Evolutionary conservation across 176 grass and related monocot genomes (phyloP), one percentile per base, ranked within the genome.

Genomic region (Poa pratensis): DNA sequence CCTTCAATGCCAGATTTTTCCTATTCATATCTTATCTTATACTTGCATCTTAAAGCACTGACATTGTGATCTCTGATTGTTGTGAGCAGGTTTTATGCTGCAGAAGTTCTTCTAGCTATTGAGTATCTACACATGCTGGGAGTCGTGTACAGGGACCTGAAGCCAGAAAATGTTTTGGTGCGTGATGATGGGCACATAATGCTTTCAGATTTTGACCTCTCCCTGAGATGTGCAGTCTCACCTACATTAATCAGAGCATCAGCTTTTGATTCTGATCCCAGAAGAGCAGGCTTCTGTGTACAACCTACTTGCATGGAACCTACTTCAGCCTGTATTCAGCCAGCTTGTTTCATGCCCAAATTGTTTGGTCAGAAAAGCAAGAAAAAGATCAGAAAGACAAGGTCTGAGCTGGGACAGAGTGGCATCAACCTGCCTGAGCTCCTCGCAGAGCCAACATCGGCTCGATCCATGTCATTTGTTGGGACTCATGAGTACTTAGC

Each of bases 111-210:
- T 80, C 81, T 95, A 37, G 85, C 96, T 64, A 76, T 98, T 2
- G 96, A 98, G 82, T 95, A 98, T 83, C 89, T 98, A 32, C 96
- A 98, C 86, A 98, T 98, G 96, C 86, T 98, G 59, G 96, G 96
- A 45, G 90, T 98, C 3, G 87, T 98, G 17, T 98, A 98, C 83
- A 92, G 96, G 64, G 96, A 98, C 74, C 80, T 98, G 42, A 98
- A 98, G 53, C 93, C 96, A 52, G 96, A 98, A 82, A 98, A 98
- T 80, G 93, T 98, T 79, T 81, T 98, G 30, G 96, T 95, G 22
- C 91, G 93, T 9, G 93, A 98, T 52, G 96, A 95, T 85, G 96
- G 96, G 23, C 96, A 95, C 85, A 98, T 98, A 83, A 95, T 98
- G 96, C 96, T 98, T 54, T 98, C 96, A 30, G 91, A 98, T 65